phyloP scores from a whole-genome alignment of 2,329 filamentous ascomycete species.

The Aaosphaeria pasadenensis region DNA sequence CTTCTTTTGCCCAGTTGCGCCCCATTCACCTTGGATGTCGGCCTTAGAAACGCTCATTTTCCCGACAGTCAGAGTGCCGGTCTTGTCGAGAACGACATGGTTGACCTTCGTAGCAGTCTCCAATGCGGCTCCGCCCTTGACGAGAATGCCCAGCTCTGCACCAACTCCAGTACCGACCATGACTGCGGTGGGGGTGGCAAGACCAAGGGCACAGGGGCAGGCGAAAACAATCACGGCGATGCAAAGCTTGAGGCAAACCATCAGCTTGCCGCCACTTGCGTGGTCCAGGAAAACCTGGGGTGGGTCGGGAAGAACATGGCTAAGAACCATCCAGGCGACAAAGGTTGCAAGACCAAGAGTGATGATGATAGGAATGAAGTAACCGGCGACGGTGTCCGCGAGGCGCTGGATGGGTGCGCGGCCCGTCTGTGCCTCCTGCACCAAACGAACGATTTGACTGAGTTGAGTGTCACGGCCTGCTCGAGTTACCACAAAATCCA shows the following conservation, averaged over 20 bases:
- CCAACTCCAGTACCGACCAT: slow-evolving; percentile 99
- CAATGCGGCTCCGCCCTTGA: slow-evolving; percentile 90
- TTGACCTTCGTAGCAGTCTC: slow-evolving; percentile 89
- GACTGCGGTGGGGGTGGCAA: slow-evolving; percentile 93
- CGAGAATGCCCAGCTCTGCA: slow-evolving; percentile 92
- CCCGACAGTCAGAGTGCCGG: slow-evolving; percentile 87
- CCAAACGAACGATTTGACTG: slow-evolving; percentile 96
- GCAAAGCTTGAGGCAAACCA: slow-evolving; percentile 96
- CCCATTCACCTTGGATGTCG: slow-evolving; percentile 67
- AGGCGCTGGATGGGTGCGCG: slow-evolving; percentile 92
- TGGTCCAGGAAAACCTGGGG: slow-evolving; percentile 81
- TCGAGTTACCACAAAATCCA: slow-evolving; percentile 89
- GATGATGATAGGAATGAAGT: slow-evolving; percentile 90
- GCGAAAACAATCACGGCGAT: slow-evolving; percentile 99
- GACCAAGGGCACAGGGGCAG: slow-evolving; percentile 92
- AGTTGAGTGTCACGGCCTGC: slow-evolving; percentile 94
- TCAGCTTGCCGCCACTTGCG: slow-evolving; percentile 82
- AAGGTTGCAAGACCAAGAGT: slow-evolving; percentile 83
- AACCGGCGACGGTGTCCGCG: slow-evolving; percentile 86
- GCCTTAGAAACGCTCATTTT: slow-evolving; percentile 87
- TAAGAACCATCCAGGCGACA: slow-evolving; percentile 88
- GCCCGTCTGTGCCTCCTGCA: slow-evolving; percentile 93
- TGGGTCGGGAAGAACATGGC: slow-evolving; percentile 78
- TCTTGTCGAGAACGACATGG: slow-evolving; percentile 92
- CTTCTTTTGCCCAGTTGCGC: slow-evolving; percentile 62